Evolutionary conservation across 441 rosid genomes (phyloP), one percentile per base, ranked within the genome.

Genomic region (Kokia cookei): DNA sequence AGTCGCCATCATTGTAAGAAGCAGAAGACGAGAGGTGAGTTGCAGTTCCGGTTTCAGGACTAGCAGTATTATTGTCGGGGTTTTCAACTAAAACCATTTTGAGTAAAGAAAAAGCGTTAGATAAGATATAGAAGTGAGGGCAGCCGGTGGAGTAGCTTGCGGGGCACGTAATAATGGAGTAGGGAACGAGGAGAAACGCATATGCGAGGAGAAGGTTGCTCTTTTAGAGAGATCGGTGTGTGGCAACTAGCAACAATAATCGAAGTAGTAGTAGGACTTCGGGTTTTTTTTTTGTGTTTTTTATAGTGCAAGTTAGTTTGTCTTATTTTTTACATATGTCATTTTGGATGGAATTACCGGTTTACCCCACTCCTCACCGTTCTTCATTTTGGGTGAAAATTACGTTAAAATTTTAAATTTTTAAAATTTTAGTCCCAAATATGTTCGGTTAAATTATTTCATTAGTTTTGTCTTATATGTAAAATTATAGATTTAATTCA

Each of bases 101-200:
- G 67, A 29, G 43, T 24, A 47, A 29, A 50, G 12, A 37, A 45
- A 59, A 35, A 32, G 32, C 7, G 10, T 1, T 3, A 14, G 43
- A 2, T 6, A 2, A 45, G 48, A 6, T 50, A 12, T 3, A n/a
- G 45, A 6, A 29, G 51, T 0, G 65, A 43, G 15, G 51, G 47
- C 7, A 4, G 24, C 11, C 5, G 54, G 22, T 48, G 17, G 59
- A 55, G 53, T 70, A 65, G 78, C 72, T 78, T 74, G 75, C 67
- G 57, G 55, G 51, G 72, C 75, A 74, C 72, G 78, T 70, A 78
- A 74, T 74, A n/a, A 74, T 63, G 60, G 62, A 42, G 68, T 62
- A 35, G 66, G 19, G 72, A 45, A 77, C 72, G 72, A 73, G 77
- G 77, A 69, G 51, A 63, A 54, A 73, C 40, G 76, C 76, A 72